Percentiles rank a stretch among this genome's conserved stretches.
Evolutionary conservation across 192 early-diverging fungal species (phyloP).

Genomic region (Gryganskiella cystojenkinii): DNA sequence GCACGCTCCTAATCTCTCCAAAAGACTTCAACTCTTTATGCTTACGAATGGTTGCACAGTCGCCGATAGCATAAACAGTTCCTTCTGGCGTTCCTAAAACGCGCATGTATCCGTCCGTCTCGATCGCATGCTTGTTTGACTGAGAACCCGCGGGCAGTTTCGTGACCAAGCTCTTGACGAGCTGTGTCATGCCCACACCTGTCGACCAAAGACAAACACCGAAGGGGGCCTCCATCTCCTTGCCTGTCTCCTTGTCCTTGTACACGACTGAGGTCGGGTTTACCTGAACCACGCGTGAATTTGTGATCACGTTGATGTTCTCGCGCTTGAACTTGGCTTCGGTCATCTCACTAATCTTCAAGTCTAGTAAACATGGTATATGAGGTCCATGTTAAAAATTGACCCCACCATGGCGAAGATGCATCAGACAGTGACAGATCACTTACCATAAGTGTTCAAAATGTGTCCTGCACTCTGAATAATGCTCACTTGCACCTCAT

Average conservation of each 20-base stretch:
- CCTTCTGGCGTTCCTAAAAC: slow-evolving; percentile 64
- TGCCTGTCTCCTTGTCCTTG: slow-evolving; percentile 56
- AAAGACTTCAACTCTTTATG: too few relatives aligned
- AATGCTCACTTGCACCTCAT: slow-evolving; percentile 66
- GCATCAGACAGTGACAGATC: neutral
- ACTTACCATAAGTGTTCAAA: slow-evolving; percentile 70
- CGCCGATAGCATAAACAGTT: slow-evolving; percentile 76
- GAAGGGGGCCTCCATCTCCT: slow-evolving; percentile 49
- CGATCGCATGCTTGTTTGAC: slow-evolving; percentile 68
- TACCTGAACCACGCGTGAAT: slow-evolving; percentile 72
- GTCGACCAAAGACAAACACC: slow-evolving; percentile 68
- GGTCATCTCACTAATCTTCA: slow-evolving; percentile 71
- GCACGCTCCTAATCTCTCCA: too few relatives aligned
- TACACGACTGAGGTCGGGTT: slow-evolving; percentile 65
- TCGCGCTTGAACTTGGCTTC: slow-evolving; percentile 74
- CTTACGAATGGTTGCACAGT: slow-evolving; percentile 74
- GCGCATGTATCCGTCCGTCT: slow-evolving; percentile 65
- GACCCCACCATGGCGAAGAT: neutral
- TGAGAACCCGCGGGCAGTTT: slow-evolving; percentile 59
- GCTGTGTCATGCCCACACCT: slow-evolving; percentile 70
- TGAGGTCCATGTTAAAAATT: neutral
- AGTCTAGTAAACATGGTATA: slow-evolving; percentile 27
- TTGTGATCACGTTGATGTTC: slow-evolving; percentile 72
- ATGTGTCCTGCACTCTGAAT: slow-evolving; percentile 80
- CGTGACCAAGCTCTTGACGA: slow-evolving; percentile 59